Conservation (phyloP, 805 yeast species). For the Candida odintsovae region DNA sequence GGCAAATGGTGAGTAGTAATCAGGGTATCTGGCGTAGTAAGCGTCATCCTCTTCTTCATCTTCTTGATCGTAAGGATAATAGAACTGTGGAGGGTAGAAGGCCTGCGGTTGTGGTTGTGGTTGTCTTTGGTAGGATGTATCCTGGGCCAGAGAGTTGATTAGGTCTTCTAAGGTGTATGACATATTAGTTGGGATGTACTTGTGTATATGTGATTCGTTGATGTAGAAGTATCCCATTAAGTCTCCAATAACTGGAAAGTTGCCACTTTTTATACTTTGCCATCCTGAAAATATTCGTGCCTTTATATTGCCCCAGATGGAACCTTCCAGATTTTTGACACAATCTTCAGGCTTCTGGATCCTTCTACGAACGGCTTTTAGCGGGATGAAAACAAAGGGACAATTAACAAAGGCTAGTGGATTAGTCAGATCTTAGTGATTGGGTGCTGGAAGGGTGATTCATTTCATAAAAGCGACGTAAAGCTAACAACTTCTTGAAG, state of each 20-base stretch:
- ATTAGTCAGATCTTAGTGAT: too few species aligned
- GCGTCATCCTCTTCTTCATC: conserved; percentile 7
- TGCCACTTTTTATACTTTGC: neutral
- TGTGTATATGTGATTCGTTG: neutral
- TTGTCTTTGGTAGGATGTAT: neutral
- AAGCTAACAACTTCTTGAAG: too few species aligned
- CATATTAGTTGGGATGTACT: neutral
- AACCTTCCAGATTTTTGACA: neutral
- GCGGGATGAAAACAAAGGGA: neutral
- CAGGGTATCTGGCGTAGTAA: conserved; percentile 5
- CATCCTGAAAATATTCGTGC: neutral
- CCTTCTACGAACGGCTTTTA: neutral
- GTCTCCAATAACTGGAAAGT: neutral
- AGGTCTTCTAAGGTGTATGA: conserved; percentile 16
- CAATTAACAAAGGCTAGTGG: too few species aligned
- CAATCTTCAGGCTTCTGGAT: neutral
- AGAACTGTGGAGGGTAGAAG: neutral
- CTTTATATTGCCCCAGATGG: neutral
- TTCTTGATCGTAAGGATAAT: conserved; percentile 4
- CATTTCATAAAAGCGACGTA: too few species aligned
- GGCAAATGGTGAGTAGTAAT: conserved; percentile 1
- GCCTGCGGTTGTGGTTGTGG: neutral
- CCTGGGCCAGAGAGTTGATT: conserved; percentile 16
- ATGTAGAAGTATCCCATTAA: neutral
- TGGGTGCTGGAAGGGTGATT: too few species aligned